Evolutionary conservation across 225 moss, liverwort and hornwort species (phyloP), one percentile per base, ranked within the genome.

Genomic region (Climacium dendroides): DNA sequence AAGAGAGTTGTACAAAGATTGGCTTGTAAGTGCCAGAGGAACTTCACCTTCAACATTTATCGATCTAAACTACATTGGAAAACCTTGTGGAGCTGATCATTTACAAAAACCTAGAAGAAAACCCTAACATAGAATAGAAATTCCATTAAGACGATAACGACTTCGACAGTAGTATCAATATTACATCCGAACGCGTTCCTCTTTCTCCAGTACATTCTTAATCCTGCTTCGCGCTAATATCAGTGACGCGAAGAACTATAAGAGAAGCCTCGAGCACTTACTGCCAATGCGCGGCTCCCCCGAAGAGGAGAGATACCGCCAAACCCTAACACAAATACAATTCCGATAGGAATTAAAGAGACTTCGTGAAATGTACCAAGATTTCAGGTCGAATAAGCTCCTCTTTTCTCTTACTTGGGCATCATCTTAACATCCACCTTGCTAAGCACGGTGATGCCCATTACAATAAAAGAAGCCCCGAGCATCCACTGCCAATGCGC

Each of bases 221-320:
- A 43, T 79, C 60, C 60, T 79, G 30, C 60, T 43, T 41, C 43
- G 19, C 34, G 6, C 63, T 47, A 35, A 48, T 30, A 9, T 10
- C 25, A 22, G 25, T 48, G 24, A 64, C 63, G 35, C 81, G 16
- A 15, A 28, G 48, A 48, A 48, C 32, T 23, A 45, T 13, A 48
- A 95, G 87, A 35, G 88, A 85, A 60, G 93, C 95, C 80, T 95
- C 95, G 22, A 94, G 57, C 50, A 94, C 83, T 95, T 90, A 94
- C 88, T 96, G 93, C 43, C 90, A 78, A n/a, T 93, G 93, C 54
- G 89, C 90, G 41, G 87, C 75, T 88, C 95, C 93, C 41, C 81
- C 87, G 67, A 95, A 97, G 65, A 95, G 59, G n/a, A 95, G 70
- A 52, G 96, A 94, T 12, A 95, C 95, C 15, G 94, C 93, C 26